Conservation (phyloP, 164 flowering plant genomes). For the Piper betle region DNA sequence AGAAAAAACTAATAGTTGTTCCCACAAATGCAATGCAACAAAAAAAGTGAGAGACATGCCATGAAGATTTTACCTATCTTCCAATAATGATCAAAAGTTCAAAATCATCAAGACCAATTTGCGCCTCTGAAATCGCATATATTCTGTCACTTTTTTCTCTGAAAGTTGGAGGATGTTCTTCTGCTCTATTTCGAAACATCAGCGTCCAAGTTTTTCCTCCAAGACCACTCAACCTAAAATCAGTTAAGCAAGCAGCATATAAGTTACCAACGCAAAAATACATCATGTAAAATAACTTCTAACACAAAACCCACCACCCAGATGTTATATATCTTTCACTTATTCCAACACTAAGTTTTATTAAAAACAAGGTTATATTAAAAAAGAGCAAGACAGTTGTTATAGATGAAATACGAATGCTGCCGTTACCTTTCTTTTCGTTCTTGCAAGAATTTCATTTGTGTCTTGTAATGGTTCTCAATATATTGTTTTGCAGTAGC, state of each 20-base stretch:
- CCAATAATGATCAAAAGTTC: slow-evolving; percentile 35
- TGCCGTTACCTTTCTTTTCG: slow-evolving; percentile 23
- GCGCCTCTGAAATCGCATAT: slow-evolving; percentile 40
- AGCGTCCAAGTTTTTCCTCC: slow-evolving; percentile 31
- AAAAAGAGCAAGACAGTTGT: not conserved
- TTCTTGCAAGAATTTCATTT: slow-evolving; percentile 28
- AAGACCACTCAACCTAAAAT: slow-evolving; percentile 17
- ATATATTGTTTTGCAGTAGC: slow-evolving; percentile 27
- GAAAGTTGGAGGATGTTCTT: slow-evolving; percentile 19
- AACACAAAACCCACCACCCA: not conserved
- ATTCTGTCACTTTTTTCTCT: slow-evolving; percentile 39
- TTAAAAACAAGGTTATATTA: not conserved
- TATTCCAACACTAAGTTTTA: not conserved
- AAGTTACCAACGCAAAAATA: not conserved
- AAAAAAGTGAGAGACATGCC: not conserved
- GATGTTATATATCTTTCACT: not conserved
- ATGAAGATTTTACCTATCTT: slow-evolving; percentile 24
- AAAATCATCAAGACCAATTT: slow-evolving; percentile 40
- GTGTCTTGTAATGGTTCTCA: slow-evolving; percentile 6
- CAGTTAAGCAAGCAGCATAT: not conserved
- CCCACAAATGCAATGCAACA: too few species aligned
- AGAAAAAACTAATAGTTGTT: not conserved
- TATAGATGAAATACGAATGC: too few species aligned
- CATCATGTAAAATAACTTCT: not conserved
- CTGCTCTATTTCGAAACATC: slow-evolving; percentile 28